Percentiles rank a stretch among this genome's conserved stretches.
phyloP scores from a whole-genome alignment of 164 flowering plant genomes.

The Vitis vinifera region ASM3070453v1 NC_081812.1:11504501-11505000 shows the following conservation, averaged over 20 bases:
- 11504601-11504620: conserved; percentile 37
- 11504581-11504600: conserved; percentile 22
- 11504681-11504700: conserved; percentile 39
- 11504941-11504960: too few relatives aligned
- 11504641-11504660: conserved; percentile 31
- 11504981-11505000: neutral
- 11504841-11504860: too few relatives aligned
- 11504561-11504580: conserved; percentile 30
- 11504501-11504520: too few relatives aligned
- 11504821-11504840: too few relatives aligned
- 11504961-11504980: neutral
- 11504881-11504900: too few relatives aligned
- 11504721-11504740: neutral
- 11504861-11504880: too few relatives aligned
- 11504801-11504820: too few relatives aligned
- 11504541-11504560: conserved; percentile 26
- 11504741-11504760: neutral
- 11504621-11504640: conserved; percentile 36
- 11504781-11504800: too few relatives aligned
- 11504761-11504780: too few relatives aligned
- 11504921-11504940: too few relatives aligned
- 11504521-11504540: conserved; percentile 46
- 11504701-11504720: conserved; percentile 37
- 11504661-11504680: conserved; percentile 48
- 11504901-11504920: too few relatives aligned